A percentile compares a stretch with the other conserved stretches of the same genome.
These are phyloP conservation scores for Starmerella khaoyaiensis DNA, from an alignment of 805 yeast genomes.

Conservation along the genomic window DNA sequence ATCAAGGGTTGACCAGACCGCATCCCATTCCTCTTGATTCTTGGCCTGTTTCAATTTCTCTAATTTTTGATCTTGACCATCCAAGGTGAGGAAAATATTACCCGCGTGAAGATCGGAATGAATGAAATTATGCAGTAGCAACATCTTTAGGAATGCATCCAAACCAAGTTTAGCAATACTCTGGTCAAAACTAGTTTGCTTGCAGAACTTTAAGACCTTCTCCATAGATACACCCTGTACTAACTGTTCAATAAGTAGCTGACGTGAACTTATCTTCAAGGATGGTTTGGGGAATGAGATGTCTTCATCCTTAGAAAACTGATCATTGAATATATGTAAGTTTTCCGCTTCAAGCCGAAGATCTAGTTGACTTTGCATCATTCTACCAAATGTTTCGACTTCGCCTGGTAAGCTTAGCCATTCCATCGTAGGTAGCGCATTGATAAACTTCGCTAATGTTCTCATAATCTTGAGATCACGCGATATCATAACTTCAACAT, in stretches of 20 bases:
- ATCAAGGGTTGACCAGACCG: slow-evolving; percentile 35
- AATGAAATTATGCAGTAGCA: slow-evolving; percentile 81
- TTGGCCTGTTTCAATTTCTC: slow-evolving; percentile 19
- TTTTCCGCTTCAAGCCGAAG: slow-evolving; percentile 81
- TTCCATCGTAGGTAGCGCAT: slow-evolving; percentile 83
- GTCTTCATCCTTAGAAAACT: slow-evolving; percentile 46
- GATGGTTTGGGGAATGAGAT: slow-evolving; percentile 74
- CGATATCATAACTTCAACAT: slow-evolving; percentile 54
- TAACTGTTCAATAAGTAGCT: slow-evolving; percentile 74
- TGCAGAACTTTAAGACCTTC: slow-evolving; percentile 37
- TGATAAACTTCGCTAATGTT: slow-evolving; percentile 58
- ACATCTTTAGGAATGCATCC: slow-evolving; percentile 86
- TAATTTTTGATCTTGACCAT: slow-evolving; percentile 17
- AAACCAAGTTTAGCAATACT: slow-evolving; percentile 66
- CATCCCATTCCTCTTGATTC: slow-evolving; percentile 34
- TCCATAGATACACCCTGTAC: slow-evolving; percentile 76
- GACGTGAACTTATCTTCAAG: slow-evolving; percentile 47
- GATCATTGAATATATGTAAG: slow-evolving; percentile 52
- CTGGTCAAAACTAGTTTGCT: slow-evolving; percentile 31
- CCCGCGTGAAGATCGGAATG: slow-evolving; percentile 98
- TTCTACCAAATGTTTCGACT: slow-evolving; percentile 69
- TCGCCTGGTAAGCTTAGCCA: slow-evolving; percentile 95
- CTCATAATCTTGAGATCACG: slow-evolving; percentile 78
- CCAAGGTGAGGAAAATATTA: slow-evolving; percentile 53
- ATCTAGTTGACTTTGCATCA: slow-evolving; percentile 85